phyloP scores from a whole-genome alignment of 2,329 filamentous ascomycete genomes.

The Alternaria postmessia region DNA sequence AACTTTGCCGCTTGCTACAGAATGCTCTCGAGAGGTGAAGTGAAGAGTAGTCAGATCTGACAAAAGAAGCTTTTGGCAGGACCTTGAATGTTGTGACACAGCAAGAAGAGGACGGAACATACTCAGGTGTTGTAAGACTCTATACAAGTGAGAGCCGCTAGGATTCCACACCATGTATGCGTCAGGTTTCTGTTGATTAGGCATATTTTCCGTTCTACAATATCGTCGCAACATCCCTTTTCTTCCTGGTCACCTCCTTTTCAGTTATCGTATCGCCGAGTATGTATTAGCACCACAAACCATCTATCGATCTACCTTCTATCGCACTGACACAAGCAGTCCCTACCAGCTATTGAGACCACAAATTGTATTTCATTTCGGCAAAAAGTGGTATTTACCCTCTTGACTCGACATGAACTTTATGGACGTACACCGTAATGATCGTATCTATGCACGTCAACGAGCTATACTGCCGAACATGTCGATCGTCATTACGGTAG shows the following conservation, averaged over 20 bases:
- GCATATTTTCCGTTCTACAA: no score
- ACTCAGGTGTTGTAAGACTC: not conserved
- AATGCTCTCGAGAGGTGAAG: no score
- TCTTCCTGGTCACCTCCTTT: not conserved
- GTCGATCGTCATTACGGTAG: not conserved
- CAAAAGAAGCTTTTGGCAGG: not conserved
- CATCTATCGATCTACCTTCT: not conserved
- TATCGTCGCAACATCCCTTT: not conserved
- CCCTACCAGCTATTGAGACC: not conserved
- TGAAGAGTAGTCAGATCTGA: no score
- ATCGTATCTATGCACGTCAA: not conserved
- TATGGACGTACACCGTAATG: not conserved
- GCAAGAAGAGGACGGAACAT: not conserved
- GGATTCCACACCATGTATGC: not conserved
- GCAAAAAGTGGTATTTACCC: not conserved
- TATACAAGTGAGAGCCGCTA: not conserved
- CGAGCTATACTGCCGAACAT: not conserved
- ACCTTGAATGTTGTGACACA: not conserved
- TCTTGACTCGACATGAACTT: not conserved
- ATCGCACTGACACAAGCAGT: not conserved
- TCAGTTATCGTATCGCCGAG: not conserved
- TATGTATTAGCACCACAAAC: no score
- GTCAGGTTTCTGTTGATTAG: no score
- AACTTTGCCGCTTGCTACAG: not conserved
- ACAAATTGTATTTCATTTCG: not conserved